These are phyloP conservation scores for Cryptococcus sp. DNA, from an alignment of 1,284 basidiomycete genomes.

Conservation along the genomic window DNA sequence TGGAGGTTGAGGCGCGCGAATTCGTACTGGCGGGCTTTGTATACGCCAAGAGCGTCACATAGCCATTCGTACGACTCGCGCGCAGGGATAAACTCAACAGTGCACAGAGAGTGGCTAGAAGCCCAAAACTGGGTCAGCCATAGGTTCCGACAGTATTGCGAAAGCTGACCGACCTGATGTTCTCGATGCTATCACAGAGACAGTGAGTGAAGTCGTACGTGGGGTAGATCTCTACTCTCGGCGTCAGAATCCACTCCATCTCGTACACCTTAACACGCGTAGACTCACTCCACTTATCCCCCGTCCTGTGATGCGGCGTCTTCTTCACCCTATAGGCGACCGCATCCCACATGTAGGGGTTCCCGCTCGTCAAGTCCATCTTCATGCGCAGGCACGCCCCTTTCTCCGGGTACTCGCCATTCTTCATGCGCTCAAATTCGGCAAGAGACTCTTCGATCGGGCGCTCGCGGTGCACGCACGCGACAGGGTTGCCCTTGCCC, in stretches of 20 bases:
- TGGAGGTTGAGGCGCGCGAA: constrained; percentile 92
- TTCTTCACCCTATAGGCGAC: constrained; percentile 93
- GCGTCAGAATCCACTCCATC: constrained; percentile 8
- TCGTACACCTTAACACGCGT: background rate
- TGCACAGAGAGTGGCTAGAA: constrained; percentile 95
- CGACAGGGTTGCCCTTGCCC: constrained; percentile 74
- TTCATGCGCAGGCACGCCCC: constrained; percentile 96
- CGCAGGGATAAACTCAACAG: constrained; percentile 93
- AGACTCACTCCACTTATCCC: constrained; percentile 75
- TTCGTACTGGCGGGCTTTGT: constrained; percentile 98
- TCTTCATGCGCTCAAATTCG: constrained; percentile 92
- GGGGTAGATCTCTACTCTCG: constrained; percentile 55
- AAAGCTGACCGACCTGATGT: constrained; percentile 76
- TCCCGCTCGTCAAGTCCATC: constrained; percentile 86
- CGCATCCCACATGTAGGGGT: constrained; percentile 99
- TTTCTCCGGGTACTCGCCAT: constrained; percentile 83
- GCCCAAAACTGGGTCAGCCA: background rate
- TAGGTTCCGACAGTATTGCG: background rate
- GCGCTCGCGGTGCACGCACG: constrained; percentile 81
- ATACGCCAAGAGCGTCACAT: constrained; percentile 92
- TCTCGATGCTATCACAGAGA: constrained; percentile 96
- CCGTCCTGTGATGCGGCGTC: constrained; percentile 89
- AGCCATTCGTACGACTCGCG: constrained; percentile 99
- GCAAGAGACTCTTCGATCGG: constrained; percentile 77
- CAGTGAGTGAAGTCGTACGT: constrained; percentile 99